Evolutionary conservation across 768 basidiomycete species (phyloP), one percentile per base, ranked within the genome.

Genomic region (Cyclocybe aegerita): DNA sequence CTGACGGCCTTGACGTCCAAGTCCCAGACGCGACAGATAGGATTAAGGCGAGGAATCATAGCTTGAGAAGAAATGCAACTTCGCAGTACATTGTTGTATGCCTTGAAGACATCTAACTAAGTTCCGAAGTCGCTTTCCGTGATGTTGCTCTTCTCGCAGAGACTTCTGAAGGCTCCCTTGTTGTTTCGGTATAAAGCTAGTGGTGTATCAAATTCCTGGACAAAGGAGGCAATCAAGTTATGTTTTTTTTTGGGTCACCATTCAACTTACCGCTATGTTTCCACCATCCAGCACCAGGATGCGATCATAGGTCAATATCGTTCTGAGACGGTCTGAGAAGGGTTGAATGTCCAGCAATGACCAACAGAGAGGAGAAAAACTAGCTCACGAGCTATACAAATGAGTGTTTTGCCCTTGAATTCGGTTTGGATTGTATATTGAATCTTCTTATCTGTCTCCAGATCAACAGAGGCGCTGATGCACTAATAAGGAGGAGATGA

Each of bases 371-470:
- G 17, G 35, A n/a, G 14, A 42, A 37, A n/a, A 12, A 39, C 40
- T n/a, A 75, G 23, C 84, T 64, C 58, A 87, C 83, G 88, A 43
- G 86, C 87, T 56, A 91, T 91, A 63, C 86, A 89, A 16, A 92
- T 67, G 12, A 91, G 72, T 0, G 91, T 92, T 46, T 83, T 80
- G 57, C 86, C 81, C 39, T 68, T 72, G 71, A 93, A 93, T 64
- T 85, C 80, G 5, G 70, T 76, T 6, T 85, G 76, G 44, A 95
- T 93, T 3, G 91, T 93, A 36, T 80, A 70, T 59, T 94, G 91
- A 48, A 95, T 91, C 65, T 85, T 87, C 53, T 80, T 71, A 65
- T 93, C 91, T 0, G 89, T 93, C 63, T 87, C 88, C 44, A 83
- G 74, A 58, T 90, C 87, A 9, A 90, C 86, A 4, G 85, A 86